These are phyloP conservation scores for Vitis hybrid DNA, from an alignment of 177 flowering plant species.

Conservation along the genomic window DNA sequence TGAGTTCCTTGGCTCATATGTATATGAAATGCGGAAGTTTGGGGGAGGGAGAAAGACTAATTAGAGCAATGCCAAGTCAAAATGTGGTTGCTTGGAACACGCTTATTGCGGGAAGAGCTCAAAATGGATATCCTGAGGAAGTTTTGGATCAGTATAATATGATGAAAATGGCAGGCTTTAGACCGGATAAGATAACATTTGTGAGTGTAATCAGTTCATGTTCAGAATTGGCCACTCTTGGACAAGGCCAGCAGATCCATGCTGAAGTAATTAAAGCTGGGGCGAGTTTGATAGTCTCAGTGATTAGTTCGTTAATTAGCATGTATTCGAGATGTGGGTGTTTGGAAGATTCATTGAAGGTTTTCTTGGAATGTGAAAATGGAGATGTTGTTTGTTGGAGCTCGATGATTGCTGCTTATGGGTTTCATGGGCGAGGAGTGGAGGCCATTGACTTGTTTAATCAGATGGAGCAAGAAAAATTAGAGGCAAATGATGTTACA, in stretches of 20 bases:
- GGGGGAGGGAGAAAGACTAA: constrained; percentile 60
- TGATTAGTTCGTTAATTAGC: constrained; percentile 63
- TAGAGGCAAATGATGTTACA: constrained; percentile 69
- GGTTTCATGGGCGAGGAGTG: constrained; percentile 76
- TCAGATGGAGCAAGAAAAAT: constrained; percentile 47
- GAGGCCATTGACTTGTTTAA: constrained; percentile 61
- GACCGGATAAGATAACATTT: constrained; percentile 73
- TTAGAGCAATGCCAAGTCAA: constrained; percentile 48
- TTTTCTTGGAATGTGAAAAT: constrained; percentile 41
- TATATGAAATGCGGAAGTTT: constrained; percentile 69
- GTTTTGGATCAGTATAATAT: constrained; percentile 59
- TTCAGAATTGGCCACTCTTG: constrained; percentile 74
- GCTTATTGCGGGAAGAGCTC: constrained; percentile 74
- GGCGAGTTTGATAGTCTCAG: constrained; percentile 38
- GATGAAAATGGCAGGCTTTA: constrained; percentile 64
- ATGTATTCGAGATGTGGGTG: constrained; percentile 90
- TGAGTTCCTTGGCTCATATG: constrained; percentile 85
- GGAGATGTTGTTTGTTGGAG: constrained; percentile 68
- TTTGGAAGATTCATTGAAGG: constrained; percentile 58
- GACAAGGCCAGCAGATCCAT: constrained; percentile 85
- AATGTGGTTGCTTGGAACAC: constrained; percentile 79
- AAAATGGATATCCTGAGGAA: constrained; percentile 61
- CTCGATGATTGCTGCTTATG: constrained; percentile 84
- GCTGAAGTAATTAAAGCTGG: constrained; percentile 69
- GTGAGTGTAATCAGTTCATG: constrained; percentile 76